Percentiles rank a stretch among this genome's conserved stretches.
Conservation (phyloP, 129 eudicot genomes). For the Sambucus nigra region DNA sequence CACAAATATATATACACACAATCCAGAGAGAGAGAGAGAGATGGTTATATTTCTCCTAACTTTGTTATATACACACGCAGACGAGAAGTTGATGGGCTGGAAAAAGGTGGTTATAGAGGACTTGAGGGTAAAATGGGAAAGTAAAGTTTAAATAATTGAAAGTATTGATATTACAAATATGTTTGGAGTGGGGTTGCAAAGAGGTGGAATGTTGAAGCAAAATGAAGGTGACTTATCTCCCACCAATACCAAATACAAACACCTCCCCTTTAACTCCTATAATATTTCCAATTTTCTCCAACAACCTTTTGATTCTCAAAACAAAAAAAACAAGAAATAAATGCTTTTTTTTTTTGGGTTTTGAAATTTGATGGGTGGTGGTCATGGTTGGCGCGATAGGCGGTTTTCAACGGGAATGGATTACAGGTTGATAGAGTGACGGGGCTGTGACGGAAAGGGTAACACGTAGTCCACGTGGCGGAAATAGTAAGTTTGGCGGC, state of each 20-base stretch:
- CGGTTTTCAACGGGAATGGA: conserved; percentile 15
- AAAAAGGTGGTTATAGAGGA: neutral
- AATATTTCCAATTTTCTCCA: conserved; percentile 6
- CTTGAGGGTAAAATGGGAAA: neutral
- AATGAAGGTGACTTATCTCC: conserved; percentile 58
- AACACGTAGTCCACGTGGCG: neutral
- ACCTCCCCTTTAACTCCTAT: conserved; percentile 10
- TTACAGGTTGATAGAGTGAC: neutral
- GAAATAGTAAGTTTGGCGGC: too few species aligned
- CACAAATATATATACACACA: neutral
- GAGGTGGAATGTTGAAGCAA: conserved; percentile 38
- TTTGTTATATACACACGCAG: neutral
- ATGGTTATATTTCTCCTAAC: neutral
- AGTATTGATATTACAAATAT: neutral
- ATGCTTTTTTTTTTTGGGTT: neutral
- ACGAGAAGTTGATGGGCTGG: neutral
- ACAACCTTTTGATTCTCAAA: too few species aligned
- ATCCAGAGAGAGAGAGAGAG: neutral
- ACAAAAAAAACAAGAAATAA: too few species aligned
- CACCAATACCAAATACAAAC: conserved; percentile 37
- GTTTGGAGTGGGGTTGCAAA: conserved; percentile 11
- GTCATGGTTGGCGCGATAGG: conserved; percentile 18
- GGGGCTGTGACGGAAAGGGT: neutral
- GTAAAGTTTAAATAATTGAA: neutral
- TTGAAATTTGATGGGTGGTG: neutral